Base-by-base conservation (phyloP, 345 rosid species). In the Turritis glabra region DNA sequence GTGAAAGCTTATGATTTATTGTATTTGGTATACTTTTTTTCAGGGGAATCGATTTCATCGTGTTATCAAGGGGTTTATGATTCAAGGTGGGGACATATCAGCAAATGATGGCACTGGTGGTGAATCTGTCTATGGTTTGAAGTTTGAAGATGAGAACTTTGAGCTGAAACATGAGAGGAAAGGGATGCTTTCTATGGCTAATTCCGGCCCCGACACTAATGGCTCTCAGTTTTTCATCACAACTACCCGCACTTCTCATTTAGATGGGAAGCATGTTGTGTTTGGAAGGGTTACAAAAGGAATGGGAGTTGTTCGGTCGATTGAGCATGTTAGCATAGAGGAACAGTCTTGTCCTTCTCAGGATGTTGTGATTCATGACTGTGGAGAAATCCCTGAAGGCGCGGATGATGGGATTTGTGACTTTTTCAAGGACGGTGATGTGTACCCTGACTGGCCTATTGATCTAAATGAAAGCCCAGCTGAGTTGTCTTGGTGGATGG, bases 141-240 rank as follows among this genome's bases (percentile, higher is more conserved):
- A 95, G 43, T 95, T 92, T 72, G 94, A 92, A 38, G 97, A 95
- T 75, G 99, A 95, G 79, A 92, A 89, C 52, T 92, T 92, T 57
- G 90, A 87, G 2, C 8, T 89, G 69, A 95, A 95, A 67, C 99
- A 95, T 74, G 99, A 95, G 83, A 85, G 97, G 78, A 92, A 92
- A 76, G 98, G 99, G 50, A 89, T 92, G 91, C 66, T 95, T 13
- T 90, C 99, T 2, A 92, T 95, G 99, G 97, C 96, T 25, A 95
- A 90, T 69, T 55, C 91, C 47, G 98, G 97, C 25, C 84, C 94
- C 11, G 69, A 92, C 82, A 95, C 99, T n/a, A 95, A 95, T 67
- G 96, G 89, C 0, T 95, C 99, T 35, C 97, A 92, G 87, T 95
- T 92, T 85, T 92, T 95, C 80, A 89, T 95, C 65, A 92, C 99